Base-by-base conservation (phyloP, 1,139 yeast genomes). In the Lodderomyces oxycetoniae region DNA sequence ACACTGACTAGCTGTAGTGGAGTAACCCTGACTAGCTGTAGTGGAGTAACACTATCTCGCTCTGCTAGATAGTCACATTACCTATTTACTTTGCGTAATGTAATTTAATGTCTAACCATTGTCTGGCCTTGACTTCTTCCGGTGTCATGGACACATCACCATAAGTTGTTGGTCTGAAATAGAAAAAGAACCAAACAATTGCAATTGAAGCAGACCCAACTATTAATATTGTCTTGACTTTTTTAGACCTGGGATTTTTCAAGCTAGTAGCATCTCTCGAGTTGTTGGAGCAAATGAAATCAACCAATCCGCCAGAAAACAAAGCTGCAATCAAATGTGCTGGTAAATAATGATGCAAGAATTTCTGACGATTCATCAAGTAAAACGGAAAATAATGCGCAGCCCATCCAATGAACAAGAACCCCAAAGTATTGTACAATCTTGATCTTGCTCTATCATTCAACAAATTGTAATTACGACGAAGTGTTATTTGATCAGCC, bases 331-430 rank as follows among this genome's bases (percentile, higher is more conserved):
- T 73, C 53, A 91, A 67, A 57, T 93, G 98, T 0, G 98, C 98
- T 25, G 99, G 98, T 48, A 91, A 66, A 57, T 91, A 91, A 59
- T 91, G 98, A 57, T 91, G 98, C 57, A 88, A 71, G 64, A 89
- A 88, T 57, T 85, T 83, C 63, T 89, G 96, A 65, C 97, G 83
- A 41, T 77, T 74, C 97, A 88, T 88, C 52, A 88, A 68, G 63
- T 74, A 89, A 70, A 89, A 88, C 43, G 96, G 96, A 55, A 86
- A 76, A 57, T 85, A 88, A 59, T 88, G 97, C 25, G 88, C 74
- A 26, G 78, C 68, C 91, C 96, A 91, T 10, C 94, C 96, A 42
- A 79, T 54, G 53, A 86, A 82, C 50, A 91, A 77, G 66, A 87
- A 93, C 9, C 94, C 87, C 43, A 87, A 62, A 17, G 93, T 86